Percentiles rank a stretch among this genome's conserved stretches.
These are phyloP conservation scores for Xylariaceae sp. DNA, from an alignment of 2,329 filamentous ascomycete genomes.

Conservation along the genomic window DNA sequence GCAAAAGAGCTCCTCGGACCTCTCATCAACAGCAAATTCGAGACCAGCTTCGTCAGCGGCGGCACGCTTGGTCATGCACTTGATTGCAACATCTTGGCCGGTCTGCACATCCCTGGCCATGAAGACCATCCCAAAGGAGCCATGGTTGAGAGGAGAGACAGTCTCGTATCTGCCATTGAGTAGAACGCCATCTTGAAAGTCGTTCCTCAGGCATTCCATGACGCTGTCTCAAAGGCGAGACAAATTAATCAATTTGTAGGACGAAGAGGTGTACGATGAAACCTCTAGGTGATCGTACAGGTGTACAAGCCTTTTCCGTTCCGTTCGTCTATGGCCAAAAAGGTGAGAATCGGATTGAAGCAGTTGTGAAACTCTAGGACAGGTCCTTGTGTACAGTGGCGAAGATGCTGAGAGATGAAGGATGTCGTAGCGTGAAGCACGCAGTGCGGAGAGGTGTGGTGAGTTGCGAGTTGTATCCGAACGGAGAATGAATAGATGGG, in stretches of 20 bases:
- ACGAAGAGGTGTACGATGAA: slow-evolving; percentile 21
- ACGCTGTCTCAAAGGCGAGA: slow-evolving; percentile 25
- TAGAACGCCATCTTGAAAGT: slow-evolving; percentile 70
- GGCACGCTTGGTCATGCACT: slow-evolving; percentile 82
- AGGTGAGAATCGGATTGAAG: slow-evolving; percentile 18
- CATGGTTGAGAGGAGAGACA: slow-evolving; percentile 91
- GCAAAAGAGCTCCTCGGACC: slow-evolving; percentile 71
- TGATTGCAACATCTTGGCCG: slow-evolving; percentile 80
- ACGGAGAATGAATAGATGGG: slow-evolving; percentile 15
- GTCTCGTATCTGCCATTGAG: slow-evolving; percentile 87
- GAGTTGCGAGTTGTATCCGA: slow-evolving; percentile 7
- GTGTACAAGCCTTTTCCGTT: slow-evolving; percentile 14
- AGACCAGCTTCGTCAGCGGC: slow-evolving; percentile 52
- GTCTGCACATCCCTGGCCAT: slow-evolving; percentile 75
- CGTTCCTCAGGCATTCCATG: slow-evolving; percentile 84
- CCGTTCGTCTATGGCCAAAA: slow-evolving; percentile 21
- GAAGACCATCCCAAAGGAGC: slow-evolving; percentile 98
- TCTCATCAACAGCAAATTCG: slow-evolving; percentile 70
- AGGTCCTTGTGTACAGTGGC: slow-evolving; percentile 20
- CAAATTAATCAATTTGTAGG: slow-evolving; percentile 30
- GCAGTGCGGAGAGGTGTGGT: too few relatives aligned
- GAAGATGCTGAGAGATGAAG: slow-evolving; percentile 4
- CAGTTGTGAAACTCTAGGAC: slow-evolving; percentile 17
- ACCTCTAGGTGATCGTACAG: slow-evolving; percentile 23
- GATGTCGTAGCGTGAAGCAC: too few relatives aligned